phyloP scores from a whole-genome alignment of 306 rosid genomes.

The Quercus parvula region DNA sequence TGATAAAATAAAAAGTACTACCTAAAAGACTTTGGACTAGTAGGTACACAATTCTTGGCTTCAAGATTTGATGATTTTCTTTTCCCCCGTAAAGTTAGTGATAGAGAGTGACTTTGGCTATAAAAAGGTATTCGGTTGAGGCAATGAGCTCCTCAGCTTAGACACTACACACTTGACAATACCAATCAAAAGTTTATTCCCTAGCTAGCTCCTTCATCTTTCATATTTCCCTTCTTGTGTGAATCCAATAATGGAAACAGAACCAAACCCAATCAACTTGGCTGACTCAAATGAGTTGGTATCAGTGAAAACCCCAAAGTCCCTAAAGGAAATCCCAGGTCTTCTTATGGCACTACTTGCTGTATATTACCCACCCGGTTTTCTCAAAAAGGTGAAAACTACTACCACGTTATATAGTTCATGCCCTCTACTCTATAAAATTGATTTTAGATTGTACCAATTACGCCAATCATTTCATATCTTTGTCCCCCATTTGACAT shows the following conservation, averaged over 20 bases:
- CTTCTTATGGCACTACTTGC: conserved; percentile 15
- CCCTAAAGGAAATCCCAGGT: not conserved
- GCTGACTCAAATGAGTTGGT: conserved; percentile 6
- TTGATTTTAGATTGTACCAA: no score
- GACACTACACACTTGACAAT: not conserved
- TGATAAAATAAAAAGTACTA: no score
- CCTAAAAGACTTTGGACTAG: no score
- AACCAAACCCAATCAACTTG: conserved; percentile 3
- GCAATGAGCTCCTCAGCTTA: not conserved
- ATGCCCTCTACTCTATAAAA: no score
- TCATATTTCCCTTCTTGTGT: not conserved
- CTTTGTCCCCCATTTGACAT: not conserved
- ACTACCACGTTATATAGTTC: no score
- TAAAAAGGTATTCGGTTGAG: not conserved
- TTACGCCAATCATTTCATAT: no score
- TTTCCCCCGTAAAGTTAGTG: not conserved
- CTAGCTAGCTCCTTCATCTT: not conserved
- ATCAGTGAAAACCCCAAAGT: conserved; percentile 11
- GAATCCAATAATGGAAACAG: conserved; percentile 17
- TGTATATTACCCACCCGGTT: conserved; percentile 45
- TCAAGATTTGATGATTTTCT: no score
- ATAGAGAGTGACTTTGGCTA: not conserved
- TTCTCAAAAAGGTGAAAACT: conserved; percentile 43
- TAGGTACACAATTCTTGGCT: no score
- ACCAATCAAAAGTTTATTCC: not conserved